Evolutionary conservation across 2,329 filamentous ascomycete genomes (phyloP).

Genomic region (Boeremia exigua): DNA sequence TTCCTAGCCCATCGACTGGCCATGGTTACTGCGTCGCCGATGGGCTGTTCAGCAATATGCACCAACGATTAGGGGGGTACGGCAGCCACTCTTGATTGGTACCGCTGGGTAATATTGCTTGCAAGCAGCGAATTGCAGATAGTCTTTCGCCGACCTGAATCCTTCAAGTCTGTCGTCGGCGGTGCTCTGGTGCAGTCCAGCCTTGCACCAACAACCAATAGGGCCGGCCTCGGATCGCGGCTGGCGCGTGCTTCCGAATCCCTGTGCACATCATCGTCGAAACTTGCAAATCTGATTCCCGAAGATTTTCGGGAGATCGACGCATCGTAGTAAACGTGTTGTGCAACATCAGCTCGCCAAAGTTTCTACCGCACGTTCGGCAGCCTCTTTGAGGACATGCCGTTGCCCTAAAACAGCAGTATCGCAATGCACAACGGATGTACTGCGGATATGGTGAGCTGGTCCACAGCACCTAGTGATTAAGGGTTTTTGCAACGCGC

Average conservation of each 20-base stretch:
- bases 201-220: background rate
- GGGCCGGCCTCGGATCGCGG: conserved; percentile 1
- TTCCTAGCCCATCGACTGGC: no score
- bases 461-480: background rate
- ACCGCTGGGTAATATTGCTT: no score
- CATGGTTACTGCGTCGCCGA: no score
- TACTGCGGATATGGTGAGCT: background rate
- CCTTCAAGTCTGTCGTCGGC: no score
- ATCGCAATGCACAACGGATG: background rate
- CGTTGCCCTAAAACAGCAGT: background rate
- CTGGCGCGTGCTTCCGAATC: background rate
- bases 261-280: background rate
- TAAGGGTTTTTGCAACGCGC: background rate
- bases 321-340: conserved; percentile 5
- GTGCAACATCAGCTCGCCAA: background rate
- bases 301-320: conserved; percentile 25
- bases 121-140: no score
- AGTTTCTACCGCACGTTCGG: background rate
- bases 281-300: background rate
- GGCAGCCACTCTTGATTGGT: no score
- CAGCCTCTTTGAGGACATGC: background rate
- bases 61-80: no score
- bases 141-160: conserved; percentile 9
- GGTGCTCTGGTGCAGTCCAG: no score
- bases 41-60: no score